Percentiles rank a stretch among this genome's conserved stretches.
Evolutionary conservation across 2,329 filamentous ascomycete genomes (phyloP).

Genomic region (Zalaria obscura): DNA sequence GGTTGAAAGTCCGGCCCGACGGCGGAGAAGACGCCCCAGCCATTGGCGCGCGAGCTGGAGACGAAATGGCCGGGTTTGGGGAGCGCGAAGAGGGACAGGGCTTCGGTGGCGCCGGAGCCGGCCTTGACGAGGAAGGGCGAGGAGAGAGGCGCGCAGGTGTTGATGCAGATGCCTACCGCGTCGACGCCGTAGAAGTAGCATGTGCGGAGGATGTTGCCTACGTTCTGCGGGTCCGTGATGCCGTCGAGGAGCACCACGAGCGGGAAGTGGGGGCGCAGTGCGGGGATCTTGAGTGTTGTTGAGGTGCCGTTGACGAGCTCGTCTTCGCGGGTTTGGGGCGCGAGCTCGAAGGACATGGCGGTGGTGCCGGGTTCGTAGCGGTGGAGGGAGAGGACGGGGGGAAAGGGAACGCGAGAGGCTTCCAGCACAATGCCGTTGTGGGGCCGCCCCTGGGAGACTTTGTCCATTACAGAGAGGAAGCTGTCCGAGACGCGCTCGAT

Average conservation of each 20-base stretch:
- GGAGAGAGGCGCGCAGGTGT: slow-evolving; percentile 57
- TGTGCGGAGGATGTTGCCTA: slow-evolving; percentile 78
- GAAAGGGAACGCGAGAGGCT: slow-evolving; percentile 63
- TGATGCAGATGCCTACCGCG: slow-evolving; percentile 62
- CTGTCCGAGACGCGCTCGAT: slow-evolving; percentile 46
- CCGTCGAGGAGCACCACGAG: slow-evolving; percentile 62
- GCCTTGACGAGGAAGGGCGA: slow-evolving; percentile 73
- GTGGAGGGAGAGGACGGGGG: slow-evolving; percentile 17
- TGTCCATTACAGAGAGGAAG: slow-evolving; percentile 56
- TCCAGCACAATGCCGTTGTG: slow-evolving; percentile 88
- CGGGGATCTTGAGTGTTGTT: slow-evolving; percentile 32
- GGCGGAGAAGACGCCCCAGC: slow-evolving; percentile 76
- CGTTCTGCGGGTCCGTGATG: slow-evolving; percentile 69
- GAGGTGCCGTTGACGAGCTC: slow-evolving; percentile 54
- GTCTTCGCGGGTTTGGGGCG: slow-evolving; percentile 50
- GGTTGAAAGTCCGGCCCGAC: slow-evolving; percentile 28
- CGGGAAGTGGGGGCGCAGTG: slow-evolving; percentile 30
- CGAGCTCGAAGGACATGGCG: slow-evolving; percentile 47
- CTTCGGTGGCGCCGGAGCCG: slow-evolving; percentile 75
- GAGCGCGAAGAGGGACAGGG: slow-evolving; percentile 58
- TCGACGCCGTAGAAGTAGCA: slow-evolving; percentile 85
- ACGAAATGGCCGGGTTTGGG: slow-evolving; percentile 57
- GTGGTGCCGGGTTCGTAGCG: slow-evolving; percentile 16
- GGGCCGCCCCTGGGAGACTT: slow-evolving; percentile 66
- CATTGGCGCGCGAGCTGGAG: slow-evolving; percentile 47